Evolutionary conservation across 2,329 filamentous ascomycete genomes (phyloP), one percentile per base, ranked within the genome.

Genomic region (Aureobasidium sp.): DNA sequence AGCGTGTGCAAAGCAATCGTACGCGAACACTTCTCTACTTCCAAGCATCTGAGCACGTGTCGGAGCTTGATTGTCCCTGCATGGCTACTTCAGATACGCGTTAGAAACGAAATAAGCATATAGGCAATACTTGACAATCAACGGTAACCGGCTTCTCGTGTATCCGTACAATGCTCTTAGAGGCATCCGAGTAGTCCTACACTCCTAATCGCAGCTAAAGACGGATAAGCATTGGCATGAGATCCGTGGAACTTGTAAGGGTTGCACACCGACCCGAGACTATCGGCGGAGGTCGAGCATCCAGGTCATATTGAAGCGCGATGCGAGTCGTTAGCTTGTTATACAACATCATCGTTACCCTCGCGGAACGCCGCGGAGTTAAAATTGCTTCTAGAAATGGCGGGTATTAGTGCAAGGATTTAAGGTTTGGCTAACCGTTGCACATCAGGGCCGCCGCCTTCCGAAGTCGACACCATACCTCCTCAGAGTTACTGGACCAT

Each of bases 391-490:
- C 37, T 54, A 54, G 50, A 54, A 42, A 30, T 6, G 50, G 25
- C 50, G 36, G 49, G 25, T 21, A 29, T 42, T 32, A 16, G 16
- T 41, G 50, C 50, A 21, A 39, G 11, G n/a, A 21, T 41, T 54
- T 54, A 54, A 54, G 30, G 37, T 54, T 54, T 54, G 25, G 13
- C 37, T 54, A 25, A 32, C 37, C 50, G 50, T 54, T 42, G 50
- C 37, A 16, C 37, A 54, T 54, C 50, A 54, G 50, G 36, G 50
- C 36, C 50, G 50, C 50, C 50, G 37, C 36, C 36, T 54, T 54
- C 50, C 50, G 50, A 54, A 21, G 37, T 54, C 50, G 50, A 54
- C 50, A 54, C 30, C 50, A 42, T 30, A 29, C 27, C 25, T 16
- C 15, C 15, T 9, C 32, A 30, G 25, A n/a, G n/a, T 42, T 25